Percentiles rank a stretch among this genome's conserved stretches.
These are phyloP conservation scores for Camellia lanceoleosa DNA, from an alignment of 148 eudicot genomes.

Conservation along the genomic window DNA sequence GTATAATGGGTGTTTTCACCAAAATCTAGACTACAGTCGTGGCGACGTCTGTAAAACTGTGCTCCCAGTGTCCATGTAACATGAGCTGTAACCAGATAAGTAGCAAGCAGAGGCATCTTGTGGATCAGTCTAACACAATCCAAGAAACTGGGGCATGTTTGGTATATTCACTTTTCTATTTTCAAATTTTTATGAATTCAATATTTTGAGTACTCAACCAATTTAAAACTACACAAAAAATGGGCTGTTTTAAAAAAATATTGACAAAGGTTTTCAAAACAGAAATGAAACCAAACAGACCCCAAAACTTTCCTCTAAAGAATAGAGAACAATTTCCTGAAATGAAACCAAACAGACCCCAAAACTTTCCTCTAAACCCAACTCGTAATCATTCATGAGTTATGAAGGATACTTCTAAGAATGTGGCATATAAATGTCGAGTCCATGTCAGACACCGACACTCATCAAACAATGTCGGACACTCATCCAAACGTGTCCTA, in stretches of 20 bases:
- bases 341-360: background rate
- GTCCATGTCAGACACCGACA: too few species aligned
- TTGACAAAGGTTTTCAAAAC: background rate
- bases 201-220: background rate
- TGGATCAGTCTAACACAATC: background rate
- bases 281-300: background rate
- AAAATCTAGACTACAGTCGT: background rate
- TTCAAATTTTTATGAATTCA: background rate
- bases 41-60: background rate
- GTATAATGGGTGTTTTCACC: background rate
- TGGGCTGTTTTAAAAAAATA: background rate
- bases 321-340: background rate
- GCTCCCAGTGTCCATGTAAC: constrained; percentile 24
- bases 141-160: background rate
- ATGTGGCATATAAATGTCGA: too few species aligned
- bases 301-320: background rate
- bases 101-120: background rate
- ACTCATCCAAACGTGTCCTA: too few species aligned
- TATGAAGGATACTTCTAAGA: too few species aligned
- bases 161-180: background rate
- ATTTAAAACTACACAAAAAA: background rate
- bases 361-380: background rate
- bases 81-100: constrained; percentile 2
- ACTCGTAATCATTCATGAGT: background rate
- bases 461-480: too few species aligned